phyloP scores from a whole-genome alignment of 1,284 basidiomycete genomes.

The Papiliotrema nemorosa region DNA sequence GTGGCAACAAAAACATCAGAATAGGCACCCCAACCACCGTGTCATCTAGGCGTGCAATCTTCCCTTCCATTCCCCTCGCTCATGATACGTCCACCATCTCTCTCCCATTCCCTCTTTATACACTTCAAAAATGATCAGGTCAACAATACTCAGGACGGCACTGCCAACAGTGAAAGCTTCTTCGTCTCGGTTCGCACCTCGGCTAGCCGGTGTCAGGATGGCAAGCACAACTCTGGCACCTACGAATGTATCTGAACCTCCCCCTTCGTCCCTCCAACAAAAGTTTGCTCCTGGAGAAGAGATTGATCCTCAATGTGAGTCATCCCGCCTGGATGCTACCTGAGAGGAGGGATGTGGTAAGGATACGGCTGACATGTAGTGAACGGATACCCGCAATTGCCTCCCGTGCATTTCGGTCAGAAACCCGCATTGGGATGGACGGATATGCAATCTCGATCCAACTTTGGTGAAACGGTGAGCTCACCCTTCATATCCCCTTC shows the following conservation, averaged over 20 bases:
- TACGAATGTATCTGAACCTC: constrained; percentile 15
- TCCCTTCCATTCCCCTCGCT: neutral
- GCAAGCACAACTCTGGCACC: constrained; percentile 13
- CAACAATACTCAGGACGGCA: constrained; percentile 21
- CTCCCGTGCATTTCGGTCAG: constrained; percentile 64
- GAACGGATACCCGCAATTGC: constrained; percentile 70
- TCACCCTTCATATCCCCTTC: constrained; percentile 10
- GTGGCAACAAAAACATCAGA: too few species aligned
- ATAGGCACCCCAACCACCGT: too few species aligned
- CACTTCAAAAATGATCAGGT: constrained; percentile 26
- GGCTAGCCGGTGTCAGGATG: constrained; percentile 6
- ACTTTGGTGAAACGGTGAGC: constrained; percentile 76
- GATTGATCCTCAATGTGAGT: constrained; percentile 46
- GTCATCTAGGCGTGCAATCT: too few species aligned
- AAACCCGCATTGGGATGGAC: constrained; percentile 73
- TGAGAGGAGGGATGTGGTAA: neutral
- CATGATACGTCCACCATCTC: neutral
- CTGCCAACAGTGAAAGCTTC: constrained; percentile 3
- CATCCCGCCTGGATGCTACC: neutral
- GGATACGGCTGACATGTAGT: constrained; percentile 24
- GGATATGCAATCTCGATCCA: constrained; percentile 74
- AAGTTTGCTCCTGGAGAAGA: constrained; percentile 36
- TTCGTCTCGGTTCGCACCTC: neutral
- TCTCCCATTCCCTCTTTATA: neutral
- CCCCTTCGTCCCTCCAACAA: constrained; percentile 8